Conservation (phyloP, 1,284 basidiomycete species). For the Cutaneotrichosporon sp. region DNA sequence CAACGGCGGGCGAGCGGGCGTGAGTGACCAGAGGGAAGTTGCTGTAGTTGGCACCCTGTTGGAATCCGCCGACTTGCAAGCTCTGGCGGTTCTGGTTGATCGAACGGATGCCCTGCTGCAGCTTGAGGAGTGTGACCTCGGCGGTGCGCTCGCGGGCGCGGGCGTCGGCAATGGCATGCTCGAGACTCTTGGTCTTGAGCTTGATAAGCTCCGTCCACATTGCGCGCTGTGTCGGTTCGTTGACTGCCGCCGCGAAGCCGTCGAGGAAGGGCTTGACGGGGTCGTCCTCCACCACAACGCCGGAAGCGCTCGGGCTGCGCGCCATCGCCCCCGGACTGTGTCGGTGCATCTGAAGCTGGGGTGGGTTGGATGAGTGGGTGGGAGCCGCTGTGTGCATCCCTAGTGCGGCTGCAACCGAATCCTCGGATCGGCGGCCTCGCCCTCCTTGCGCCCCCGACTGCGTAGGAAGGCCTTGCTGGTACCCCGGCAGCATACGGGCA, state of each 20-base stretch:
- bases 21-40: slow-evolving; percentile 19
- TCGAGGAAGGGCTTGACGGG: slow-evolving; percentile 25
- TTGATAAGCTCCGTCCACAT: slow-evolving; percentile 48
- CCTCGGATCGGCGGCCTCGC: slow-evolving; percentile 5
- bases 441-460: slow-evolving; percentile 15
- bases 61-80: slow-evolving; percentile 4
- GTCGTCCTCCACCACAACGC: slow-evolving; percentile 17
- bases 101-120: slow-evolving; percentile 23
- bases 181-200: slow-evolving; percentile 42
- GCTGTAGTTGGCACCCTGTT: slow-evolving; percentile 8
- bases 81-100: slow-evolving; percentile 12
- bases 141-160: slow-evolving; percentile 45
- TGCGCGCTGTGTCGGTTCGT: slow-evolving; percentile 32
- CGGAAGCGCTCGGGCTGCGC: slow-evolving; percentile 1
- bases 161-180: slow-evolving; percentile 51
- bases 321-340: not conserved
- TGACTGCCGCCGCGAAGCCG: slow-evolving; percentile 23
- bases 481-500: slow-evolving; percentile 15
- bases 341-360: slow-evolving; percentile 7
- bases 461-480: slow-evolving; percentile 1
- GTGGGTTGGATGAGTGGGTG: slow-evolving; percentile 13
- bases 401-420: not conserved
- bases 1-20: slow-evolving; percentile 19
- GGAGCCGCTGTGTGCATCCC: not conserved
- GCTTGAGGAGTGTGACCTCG: slow-evolving; percentile 42